Evolutionary conservation across 2,329 filamentous ascomycete genomes (phyloP), one percentile per base, ranked within the genome.

Genomic region (Ophiosphaerella narmari): DNA sequence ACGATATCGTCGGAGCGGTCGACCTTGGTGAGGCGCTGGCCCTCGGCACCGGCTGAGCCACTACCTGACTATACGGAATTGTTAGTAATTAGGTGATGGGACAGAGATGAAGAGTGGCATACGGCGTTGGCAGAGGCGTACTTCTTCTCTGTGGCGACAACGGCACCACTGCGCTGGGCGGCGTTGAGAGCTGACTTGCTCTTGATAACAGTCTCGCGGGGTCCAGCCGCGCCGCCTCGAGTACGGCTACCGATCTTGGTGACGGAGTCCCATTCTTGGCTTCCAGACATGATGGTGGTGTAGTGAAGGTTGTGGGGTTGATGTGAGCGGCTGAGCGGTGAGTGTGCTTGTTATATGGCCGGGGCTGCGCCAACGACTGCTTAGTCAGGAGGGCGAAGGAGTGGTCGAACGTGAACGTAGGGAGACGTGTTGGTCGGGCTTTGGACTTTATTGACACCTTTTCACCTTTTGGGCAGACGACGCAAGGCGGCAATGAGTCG

Each of bases 1-100:
- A 97, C 88, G 78, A 97, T 96, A 74, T 97, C 94, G 81, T 97
- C 92, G 73, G 86, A 87, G 64, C 93, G 92, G 82, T 97, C 94
- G 75, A 99, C 92, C 82, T 97, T 97, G 63, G 94, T 97, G 60
- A 97, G 83, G 73, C 90, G 92, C 79, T 99, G 94, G 65, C 94
- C 94, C 78, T 97, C 93, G 40, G 54, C 94, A 78, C 97, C 93
- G 43, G 54, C 52, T 46, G 72, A 81, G 54, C 77, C 41, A 48
- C 51, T 55, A 34, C 55, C 55, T 32, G 48, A 40, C 52, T 55
- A n/a, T 12, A 14, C 1, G 14, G n/a, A 21, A 7, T 2, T 12
- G 43, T 57, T 18, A 56, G 44, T 32, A 9, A 41, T 14, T 13
- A 29, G 21, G 42, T 38, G 26, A 45, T 18, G 11, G 24, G 32